These are phyloP conservation scores for Botrytis fragariae DNA, from an alignment of 2,329 filamentous ascomycete species.

Conservation along the genomic window DNA sequence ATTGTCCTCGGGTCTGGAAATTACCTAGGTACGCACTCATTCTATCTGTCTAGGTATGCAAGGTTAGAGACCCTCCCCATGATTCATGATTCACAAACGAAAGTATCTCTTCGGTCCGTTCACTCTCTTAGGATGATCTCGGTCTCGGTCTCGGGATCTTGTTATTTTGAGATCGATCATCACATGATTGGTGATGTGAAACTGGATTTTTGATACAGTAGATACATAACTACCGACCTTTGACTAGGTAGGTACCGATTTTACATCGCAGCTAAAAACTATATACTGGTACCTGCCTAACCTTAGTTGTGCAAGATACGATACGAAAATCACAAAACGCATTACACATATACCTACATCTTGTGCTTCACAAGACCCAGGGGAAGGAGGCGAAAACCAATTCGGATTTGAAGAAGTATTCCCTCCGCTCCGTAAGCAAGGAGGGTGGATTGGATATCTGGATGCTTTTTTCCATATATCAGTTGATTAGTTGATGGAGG, in stretches of 20 bases:
- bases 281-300: no score
- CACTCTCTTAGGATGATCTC: no score
- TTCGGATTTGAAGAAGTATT: background rate
- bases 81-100: background rate
- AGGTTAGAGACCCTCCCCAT: no score
- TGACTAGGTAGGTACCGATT: no score
- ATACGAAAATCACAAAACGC: background rate
- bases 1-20: background rate
- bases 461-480: background rate
- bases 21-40: background rate
- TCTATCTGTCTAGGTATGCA: no score
- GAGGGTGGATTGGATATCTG: background rate
- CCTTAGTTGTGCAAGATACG: no score
- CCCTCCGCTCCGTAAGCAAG: background rate
- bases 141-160: background rate
- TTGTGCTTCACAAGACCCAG: background rate
- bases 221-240: no score
- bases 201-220: background rate
- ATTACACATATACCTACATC: background rate
- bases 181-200: background rate
- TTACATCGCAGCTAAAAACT: no score
- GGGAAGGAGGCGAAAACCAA: background rate
- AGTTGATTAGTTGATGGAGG: background rate
- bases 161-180: background rate
- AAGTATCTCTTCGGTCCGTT: background rate